Conservation (phyloP, 768 basidiomycete genomes). For the Trametes elegans region DNA sequence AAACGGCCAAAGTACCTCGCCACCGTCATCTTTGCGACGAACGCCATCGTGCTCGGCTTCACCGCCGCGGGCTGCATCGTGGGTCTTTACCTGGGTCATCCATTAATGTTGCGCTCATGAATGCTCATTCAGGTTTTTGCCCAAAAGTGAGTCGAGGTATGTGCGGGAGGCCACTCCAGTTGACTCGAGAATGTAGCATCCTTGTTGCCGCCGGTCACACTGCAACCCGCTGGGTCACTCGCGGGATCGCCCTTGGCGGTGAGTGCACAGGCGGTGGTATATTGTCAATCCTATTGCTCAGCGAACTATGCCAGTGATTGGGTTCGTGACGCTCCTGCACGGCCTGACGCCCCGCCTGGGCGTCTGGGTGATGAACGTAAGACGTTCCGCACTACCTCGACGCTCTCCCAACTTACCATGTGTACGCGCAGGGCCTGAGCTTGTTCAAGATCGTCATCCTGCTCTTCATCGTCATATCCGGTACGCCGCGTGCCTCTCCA, state of each 20-base stretch:
- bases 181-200: constrained; percentile 36
- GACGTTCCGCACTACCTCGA: constrained; percentile 14
- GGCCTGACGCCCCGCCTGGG: constrained; percentile 50
- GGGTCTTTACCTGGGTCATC: background rate
- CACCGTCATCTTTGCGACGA: constrained; percentile 35
- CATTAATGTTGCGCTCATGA: too few species aligned
- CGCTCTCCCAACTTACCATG: constrained; percentile 33
- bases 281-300: background rate
- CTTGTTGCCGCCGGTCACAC: constrained; percentile 34
- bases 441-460: constrained; percentile 56
- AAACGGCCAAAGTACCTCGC: constrained; percentile 32
- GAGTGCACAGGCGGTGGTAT: background rate
- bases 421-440: constrained; percentile 40
- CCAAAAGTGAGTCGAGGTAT: constrained; percentile 20
- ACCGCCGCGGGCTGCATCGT: constrained; percentile 33
- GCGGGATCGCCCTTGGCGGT: constrained; percentile 61
- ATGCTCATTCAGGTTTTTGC: constrained; percentile 30
- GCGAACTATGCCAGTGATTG: constrained; percentile 38
- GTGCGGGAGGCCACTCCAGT: too few species aligned
- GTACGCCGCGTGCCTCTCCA: constrained; percentile 23
- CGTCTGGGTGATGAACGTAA: constrained; percentile 54
- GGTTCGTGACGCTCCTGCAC: constrained; percentile 50
- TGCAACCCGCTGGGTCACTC: constrained; percentile 45
- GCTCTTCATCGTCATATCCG: constrained; percentile 52
- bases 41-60: constrained; percentile 37